Evolutionary conservation across 2,329 filamentous ascomycete genomes (phyloP), one percentile per base, ranked within the genome.

Genomic region (Fusarium bulbicola): DNA sequence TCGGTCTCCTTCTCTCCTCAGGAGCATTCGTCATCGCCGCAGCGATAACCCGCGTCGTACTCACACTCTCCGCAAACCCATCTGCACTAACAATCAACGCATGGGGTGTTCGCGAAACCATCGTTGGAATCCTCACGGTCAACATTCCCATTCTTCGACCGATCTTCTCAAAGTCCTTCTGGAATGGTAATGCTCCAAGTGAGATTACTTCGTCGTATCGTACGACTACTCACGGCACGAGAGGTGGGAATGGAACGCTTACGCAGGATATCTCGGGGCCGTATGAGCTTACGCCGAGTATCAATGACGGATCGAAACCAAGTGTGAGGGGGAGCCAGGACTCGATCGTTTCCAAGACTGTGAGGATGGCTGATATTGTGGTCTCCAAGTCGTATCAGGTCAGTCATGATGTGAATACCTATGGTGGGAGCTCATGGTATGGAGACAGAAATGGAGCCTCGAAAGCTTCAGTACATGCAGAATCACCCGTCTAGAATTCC

Each of bases 111-210:
- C 76, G 77, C 1, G 77, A 79, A 30, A 80, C 76, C 62, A 81
- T 84, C 49, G 81, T 84, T 40, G 81, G 80, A 21, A 81, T 84
- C 32, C 79, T 84, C 40, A 79, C 80, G 20, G 81, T 84, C 63
- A 83, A 82, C 59, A 68, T 77, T 0, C 73, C 74, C 0, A 65
- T 76, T 5, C 53, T 76, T 0, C 45, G 73, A 30, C 68, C 68
- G 1, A 34, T 75, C 1, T 76, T 76, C n/a, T 45, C 61, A 2
- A 58, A 43, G 2, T 32, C 57, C 1, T 76, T 77, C 20, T 76
- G 73, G 73, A 59, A 68, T 0, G 39, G 37, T 0, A 43, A 66
- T 5, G 24, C 36, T 8, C 11, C 45, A 1, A 52, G 24, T 6
- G 36, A 63, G 2, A 30, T 66, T 14, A 57, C 49, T 10, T 75